phyloP scores from a whole-genome alignment of 495 filamentous ascomycete species.

The Glutinoglossum americanum region DNA sequence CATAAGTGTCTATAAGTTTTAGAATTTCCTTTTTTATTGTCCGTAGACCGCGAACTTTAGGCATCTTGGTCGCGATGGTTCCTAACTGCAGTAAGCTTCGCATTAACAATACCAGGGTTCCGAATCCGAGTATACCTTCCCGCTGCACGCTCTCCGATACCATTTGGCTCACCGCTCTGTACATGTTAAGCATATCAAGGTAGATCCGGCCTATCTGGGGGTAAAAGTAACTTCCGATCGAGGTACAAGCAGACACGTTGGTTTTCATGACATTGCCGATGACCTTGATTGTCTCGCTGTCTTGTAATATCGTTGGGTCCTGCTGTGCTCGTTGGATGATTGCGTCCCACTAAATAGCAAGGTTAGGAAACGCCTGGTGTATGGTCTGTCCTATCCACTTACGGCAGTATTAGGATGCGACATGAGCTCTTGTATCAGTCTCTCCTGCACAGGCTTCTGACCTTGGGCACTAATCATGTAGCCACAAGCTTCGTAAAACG shows the following conservation, averaged over 20 bases:
- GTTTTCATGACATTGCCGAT: conserved; percentile 99
- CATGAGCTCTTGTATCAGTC: conserved; percentile 85
- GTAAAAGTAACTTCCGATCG: conserved; percentile 91
- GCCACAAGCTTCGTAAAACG: conserved; percentile 96
- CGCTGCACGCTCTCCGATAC: conserved; percentile 77
- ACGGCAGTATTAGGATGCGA: conserved; percentile 65
- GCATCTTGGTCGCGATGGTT: conserved; percentile 89
- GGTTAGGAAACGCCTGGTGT: background rate
- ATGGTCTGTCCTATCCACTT: conserved; percentile 8
- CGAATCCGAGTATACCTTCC: conserved; percentile 40
- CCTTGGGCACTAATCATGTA: conserved; percentile 99
- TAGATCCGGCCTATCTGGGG: conserved; percentile 98
- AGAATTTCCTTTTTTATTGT: conserved; percentile 99
- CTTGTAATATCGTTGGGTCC: conserved; percentile 64
- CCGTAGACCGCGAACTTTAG: conserved; percentile 77
- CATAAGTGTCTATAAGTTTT: conserved; percentile 92
- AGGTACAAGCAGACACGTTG: conserved; percentile 89
- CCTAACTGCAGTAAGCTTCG: conserved; percentile 26
- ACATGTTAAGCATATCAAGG: conserved; percentile 98
- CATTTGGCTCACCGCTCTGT: conserved; percentile 80
- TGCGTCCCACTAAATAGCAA: conserved; percentile 44
- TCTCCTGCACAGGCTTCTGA: conserved; percentile 73
- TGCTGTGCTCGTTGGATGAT: conserved; percentile 74
- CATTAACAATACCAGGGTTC: background rate
- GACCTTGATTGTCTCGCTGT: conserved; percentile 86